phyloP scores from a whole-genome alignment of 2,329 filamentous ascomycete genomes.

The Magnaporthiopsis incrustans region DNA sequence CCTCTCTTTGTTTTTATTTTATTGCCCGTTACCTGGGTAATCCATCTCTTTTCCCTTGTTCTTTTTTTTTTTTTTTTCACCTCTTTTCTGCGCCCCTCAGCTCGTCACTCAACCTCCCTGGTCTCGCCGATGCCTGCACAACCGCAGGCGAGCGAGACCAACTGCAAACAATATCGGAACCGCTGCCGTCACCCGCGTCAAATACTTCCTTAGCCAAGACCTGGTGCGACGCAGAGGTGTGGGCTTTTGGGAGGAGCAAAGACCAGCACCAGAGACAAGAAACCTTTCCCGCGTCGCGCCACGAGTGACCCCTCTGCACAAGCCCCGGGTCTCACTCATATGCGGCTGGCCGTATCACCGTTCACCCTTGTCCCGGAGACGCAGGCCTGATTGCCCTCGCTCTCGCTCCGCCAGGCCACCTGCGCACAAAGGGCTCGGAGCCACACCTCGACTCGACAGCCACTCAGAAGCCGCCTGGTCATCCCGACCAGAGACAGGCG shows the following conservation, averaged over 20 bases:
- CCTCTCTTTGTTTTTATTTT: neutral
- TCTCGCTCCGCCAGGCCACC: neutral
- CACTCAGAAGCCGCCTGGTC: neutral
- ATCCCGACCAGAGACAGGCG: slow-evolving; percentile 1
- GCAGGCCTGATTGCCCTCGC: neutral
- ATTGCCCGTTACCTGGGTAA: neutral
- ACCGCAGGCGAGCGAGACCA: slow-evolving; percentile 3
- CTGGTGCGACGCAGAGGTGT: slow-evolving; percentile 1
- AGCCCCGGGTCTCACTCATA: neutral
- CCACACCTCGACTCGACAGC: neutral
- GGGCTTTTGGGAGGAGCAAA: neutral
- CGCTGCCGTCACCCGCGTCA: neutral
- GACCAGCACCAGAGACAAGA: neutral
- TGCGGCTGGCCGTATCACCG: neutral
- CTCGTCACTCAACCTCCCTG: neutral
- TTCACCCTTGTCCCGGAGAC: neutral
- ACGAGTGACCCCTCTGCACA: neutral
- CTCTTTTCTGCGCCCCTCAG: neutral
- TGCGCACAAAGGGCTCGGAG: neutral
- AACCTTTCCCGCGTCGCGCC: slow-evolving; percentile 2
- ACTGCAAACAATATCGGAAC: slow-evolving; percentile 1
- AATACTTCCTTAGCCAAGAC: neutral
- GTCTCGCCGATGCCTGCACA: neutral
- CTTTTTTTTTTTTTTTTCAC: neutral
- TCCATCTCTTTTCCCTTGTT: neutral